Evolutionary conservation across 23 red algal genomes (phyloP).

Genomic region (Agarophyton chilense): DNA sequence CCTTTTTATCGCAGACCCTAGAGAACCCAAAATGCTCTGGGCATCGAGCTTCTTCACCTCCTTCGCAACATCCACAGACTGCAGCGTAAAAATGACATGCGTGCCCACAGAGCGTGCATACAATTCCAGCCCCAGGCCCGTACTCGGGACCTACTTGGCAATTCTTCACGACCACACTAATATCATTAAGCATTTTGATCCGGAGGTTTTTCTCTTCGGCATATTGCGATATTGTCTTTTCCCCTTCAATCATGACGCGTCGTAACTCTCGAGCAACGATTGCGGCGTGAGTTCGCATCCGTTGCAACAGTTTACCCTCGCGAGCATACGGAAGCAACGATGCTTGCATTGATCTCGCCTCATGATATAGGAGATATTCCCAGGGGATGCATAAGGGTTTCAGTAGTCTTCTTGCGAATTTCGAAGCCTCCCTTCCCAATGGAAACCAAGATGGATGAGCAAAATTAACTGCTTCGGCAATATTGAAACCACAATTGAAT

Average conservation of each 20-base stretch:
- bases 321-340: background rate
- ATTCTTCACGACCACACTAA: background rate
- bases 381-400: constrained; percentile 31
- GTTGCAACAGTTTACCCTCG: background rate
- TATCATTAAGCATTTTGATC: constrained; percentile 21
- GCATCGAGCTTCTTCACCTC: constrained; percentile 46
- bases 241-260: constrained; percentile 29
- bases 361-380: constrained; percentile 66
- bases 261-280: constrained; percentile 41
- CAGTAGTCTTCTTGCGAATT: background rate
- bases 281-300: background rate
- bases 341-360: constrained; percentile 6
- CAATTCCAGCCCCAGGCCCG: constrained; percentile 38
- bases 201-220: constrained; percentile 9
- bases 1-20: constrained; percentile 7
- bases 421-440: constrained; percentile 48
- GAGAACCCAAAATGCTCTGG: constrained; percentile 24
- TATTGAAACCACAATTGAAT: constrained; percentile 89
- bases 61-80: constrained; percentile 51
- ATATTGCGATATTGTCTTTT: constrained; percentile 12
- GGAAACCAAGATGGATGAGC: constrained; percentile 80
- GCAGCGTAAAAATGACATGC: constrained; percentile 50
- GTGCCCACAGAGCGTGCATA: constrained; percentile 41
- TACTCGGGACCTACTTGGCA: constrained; percentile 33
- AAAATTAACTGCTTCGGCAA: constrained; percentile 96